A percentile compares a stretch with the other conserved stretches of the same genome.
phyloP scores from a whole-genome alignment of 352 stramenopile genomes.

The Poterioochromonas sp. region DNA sequence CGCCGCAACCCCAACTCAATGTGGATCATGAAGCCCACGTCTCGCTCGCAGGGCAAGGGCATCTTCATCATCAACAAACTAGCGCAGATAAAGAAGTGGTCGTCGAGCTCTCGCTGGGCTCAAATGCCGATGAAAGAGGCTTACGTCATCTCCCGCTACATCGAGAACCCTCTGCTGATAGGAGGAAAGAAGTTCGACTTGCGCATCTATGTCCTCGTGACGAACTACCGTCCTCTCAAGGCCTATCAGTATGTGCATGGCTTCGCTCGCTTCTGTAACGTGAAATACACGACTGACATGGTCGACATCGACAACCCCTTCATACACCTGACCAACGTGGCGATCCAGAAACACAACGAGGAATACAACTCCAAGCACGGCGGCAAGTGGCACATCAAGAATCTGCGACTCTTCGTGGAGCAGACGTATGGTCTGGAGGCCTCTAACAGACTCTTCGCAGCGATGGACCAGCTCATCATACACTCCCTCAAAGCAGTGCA shows the following conservation, averaged over 20 bases:
- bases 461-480: conserved; percentile 69
- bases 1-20: conserved; percentile 61
- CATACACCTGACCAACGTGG: conserved; percentile 72
- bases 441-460: conserved; percentile 58
- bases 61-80: conserved; percentile 87
- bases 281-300: conserved; percentile 58
- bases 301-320: conserved; percentile 79
- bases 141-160: conserved; percentile 62
- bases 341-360: conserved; percentile 75
- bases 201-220: conserved; percentile 78
- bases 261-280: conserved; percentile 82
- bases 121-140: conserved; percentile 61
- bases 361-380: conserved; percentile 78
- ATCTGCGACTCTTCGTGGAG: conserved; percentile 68
- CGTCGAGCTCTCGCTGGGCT: conserved; percentile 42
- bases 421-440: conserved; percentile 57
- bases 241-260: conserved; percentile 66
- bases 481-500: conserved; percentile 69
- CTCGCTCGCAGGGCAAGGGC: conserved; percentile 72
- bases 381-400: conserved; percentile 75
- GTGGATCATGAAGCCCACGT: conserved; percentile 89
- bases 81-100: conserved; percentile 78
- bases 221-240: conserved; percentile 58
- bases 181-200: conserved; percentile 86
- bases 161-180: conserved; percentile 72